A percentile compares a stretch with the other conserved stretches of the same genome.
phyloP scores from a whole-genome alignment of 139 green algal species.

The Microglena sp. region DNA sequence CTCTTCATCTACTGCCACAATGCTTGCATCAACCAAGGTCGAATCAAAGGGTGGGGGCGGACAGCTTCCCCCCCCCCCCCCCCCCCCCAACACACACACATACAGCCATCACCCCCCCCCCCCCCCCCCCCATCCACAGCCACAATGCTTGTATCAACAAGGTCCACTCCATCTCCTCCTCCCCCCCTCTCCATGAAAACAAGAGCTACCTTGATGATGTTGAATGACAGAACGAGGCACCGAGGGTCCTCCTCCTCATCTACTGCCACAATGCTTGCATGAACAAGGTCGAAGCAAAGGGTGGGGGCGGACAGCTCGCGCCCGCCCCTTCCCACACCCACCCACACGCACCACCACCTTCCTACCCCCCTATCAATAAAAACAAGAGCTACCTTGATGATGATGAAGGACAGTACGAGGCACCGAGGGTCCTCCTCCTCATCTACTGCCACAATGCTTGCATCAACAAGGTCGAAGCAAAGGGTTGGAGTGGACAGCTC shows the following conservation, averaged over 20 bases:
- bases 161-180: too few relatives aligned
- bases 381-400: conserved; percentile 38
- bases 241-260: conserved; percentile 88
- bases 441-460: conserved; percentile 1
- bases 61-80: too few relatives aligned
- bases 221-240: conserved; percentile 68
- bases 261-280: conserved; percentile 23
- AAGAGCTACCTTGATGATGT: conserved; percentile 38
- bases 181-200: too few relatives aligned
- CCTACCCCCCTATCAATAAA: too few relatives aligned
- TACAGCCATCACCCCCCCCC: too few relatives aligned
- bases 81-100: too few relatives aligned
- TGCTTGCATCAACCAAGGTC: conserved; percentile 18
- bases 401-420: conserved; percentile 62
- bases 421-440: conserved; percentile 63
- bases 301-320: neutral
- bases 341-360: neutral
- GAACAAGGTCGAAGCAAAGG: conserved; percentile 17
- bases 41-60: too few relatives aligned
- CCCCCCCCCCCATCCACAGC: too few relatives aligned
- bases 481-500: neutral
- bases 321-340: neutral
- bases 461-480: conserved; percentile 20
- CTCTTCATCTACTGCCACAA: conserved; percentile 65
- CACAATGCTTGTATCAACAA: too few relatives aligned